Base-by-base conservation (phyloP, 768 basidiomycete species). In the Lactarius hatsudake region DNA sequence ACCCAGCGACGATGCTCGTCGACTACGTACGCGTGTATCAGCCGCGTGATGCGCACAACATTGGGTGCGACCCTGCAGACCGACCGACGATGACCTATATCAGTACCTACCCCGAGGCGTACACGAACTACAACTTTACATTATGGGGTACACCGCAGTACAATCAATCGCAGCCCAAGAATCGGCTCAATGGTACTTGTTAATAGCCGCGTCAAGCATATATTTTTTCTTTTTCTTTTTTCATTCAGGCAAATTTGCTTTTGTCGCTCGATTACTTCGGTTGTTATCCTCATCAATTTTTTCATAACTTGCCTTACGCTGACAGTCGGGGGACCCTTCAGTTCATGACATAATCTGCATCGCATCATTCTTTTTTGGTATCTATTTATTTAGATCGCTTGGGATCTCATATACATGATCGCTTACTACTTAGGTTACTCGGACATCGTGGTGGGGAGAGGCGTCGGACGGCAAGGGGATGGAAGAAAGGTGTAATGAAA, bases 21-120 rank as follows among this genome's bases (percentile, higher is more conserved):
- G 93, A 97, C 74, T 97, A 89, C 79, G 86, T 98, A 63, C 86
- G 96, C 28, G 91, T 98, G 9, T 98, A 97, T 76, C 96, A 97
- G 74, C 86, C 86, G 3, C 79, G 82, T 73, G 76, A 85, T 68
- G 74, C 82, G 36, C 81, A 86, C 65, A 96, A 94, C 74, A 82
- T 93, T 61, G 94, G 95, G 18, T 98, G 95, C 74, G 88, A 91
- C 74, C 95, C 95, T 15, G 73, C 78, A 55, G 83, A 85, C 54
- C 90, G 84, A 75, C 95, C 96, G 1, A 98, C 96, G 0, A 77
- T 83, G 59, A 81, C 82, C 15, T 98, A 98, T 75, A 98, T 96
- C 75, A 79, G 88, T 58, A 76, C 84, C 85, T 83, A 85, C 73
- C 73, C 84, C 32, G 86, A 87, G 61, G 90, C 91, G n/a, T 96